These are phyloP conservation scores for Juglanconis sp. DNA, from an alignment of 2,329 filamentous ascomycete genomes.

Conservation along the genomic window DNA sequence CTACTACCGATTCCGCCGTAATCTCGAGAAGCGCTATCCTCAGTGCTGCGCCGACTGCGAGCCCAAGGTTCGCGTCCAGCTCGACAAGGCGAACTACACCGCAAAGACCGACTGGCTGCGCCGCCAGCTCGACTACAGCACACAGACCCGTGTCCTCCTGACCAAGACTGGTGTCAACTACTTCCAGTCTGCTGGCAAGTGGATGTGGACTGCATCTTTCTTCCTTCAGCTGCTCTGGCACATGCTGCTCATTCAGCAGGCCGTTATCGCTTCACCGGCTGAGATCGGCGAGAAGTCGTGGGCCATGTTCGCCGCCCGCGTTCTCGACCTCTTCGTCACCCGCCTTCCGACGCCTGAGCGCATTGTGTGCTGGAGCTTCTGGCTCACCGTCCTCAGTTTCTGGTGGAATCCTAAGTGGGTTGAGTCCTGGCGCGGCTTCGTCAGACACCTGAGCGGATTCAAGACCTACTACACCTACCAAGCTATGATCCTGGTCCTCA, in stretches of 20 bases:
- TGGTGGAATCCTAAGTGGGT: slow-evolving; percentile 71
- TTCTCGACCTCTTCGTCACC: slow-evolving; percentile 27
- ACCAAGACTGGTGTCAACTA: slow-evolving; percentile 40
- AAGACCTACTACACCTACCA: slow-evolving; percentile 66
- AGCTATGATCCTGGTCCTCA: slow-evolving; percentile 52
- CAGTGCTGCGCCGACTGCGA: slow-evolving; percentile 83
- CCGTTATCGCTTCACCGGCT: slow-evolving; percentile 16
- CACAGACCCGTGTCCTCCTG: slow-evolving; percentile 40
- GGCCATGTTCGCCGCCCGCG: slow-evolving; percentile 6
- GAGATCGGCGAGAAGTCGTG: slow-evolving; percentile 22
- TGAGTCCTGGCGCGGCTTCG: slow-evolving; percentile 58
- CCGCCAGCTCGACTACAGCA: slow-evolving; percentile 68
- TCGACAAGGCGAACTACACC: slow-evolving; percentile 71
- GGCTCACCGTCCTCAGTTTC: slow-evolving; percentile 47
- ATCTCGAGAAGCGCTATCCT: slow-evolving; percentile 80
- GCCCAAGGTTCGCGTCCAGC: slow-evolving; percentile 65
- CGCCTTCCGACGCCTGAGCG: slow-evolving; percentile 38
- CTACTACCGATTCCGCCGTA: slow-evolving; percentile 66
- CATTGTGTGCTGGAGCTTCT: slow-evolving; percentile 46
- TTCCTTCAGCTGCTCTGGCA: slow-evolving; percentile 52
- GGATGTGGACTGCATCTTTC: slow-evolving; percentile 48
- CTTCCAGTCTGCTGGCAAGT: slow-evolving; percentile 39
- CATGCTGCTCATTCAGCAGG: slow-evolving; percentile 29
- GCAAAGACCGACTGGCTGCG: slow-evolving; percentile 80
- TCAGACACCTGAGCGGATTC: slow-evolving; percentile 57